These are phyloP conservation scores for Rosa multiflora DNA, from an alignment of 306 rosid species.

Conservation along the genomic window DNA sequence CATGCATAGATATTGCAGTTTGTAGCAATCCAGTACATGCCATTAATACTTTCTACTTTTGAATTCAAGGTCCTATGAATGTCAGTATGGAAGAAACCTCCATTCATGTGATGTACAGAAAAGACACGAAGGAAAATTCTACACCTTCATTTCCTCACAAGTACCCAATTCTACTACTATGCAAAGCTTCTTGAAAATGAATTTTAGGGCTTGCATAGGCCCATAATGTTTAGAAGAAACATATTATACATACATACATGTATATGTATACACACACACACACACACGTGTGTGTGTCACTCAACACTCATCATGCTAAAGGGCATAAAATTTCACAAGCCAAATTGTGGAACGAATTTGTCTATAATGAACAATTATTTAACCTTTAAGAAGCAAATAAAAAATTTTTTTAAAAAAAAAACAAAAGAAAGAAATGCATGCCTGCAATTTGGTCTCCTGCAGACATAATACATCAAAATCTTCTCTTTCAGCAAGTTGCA, in stretches of 20 bases:
- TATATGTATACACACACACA: background rate
- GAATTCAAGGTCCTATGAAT: background rate
- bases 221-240: background rate
- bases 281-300: background rate
- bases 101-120: background rate
- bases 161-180: background rate
- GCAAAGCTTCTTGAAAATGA: background rate
- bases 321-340: background rate
- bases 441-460: constrained; percentile 99
- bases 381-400: background rate
- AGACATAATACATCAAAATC: constrained; percentile 84
- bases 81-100: background rate
- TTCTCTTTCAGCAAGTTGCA: constrained; percentile 80
- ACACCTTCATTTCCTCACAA: background rate
- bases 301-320: background rate
- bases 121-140: background rate
- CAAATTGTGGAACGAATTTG: background rate
- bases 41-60: background rate
- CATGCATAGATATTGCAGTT: background rate
- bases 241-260: no score
- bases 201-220: background rate
- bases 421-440: constrained; percentile 14
- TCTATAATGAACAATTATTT: background rate
- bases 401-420: background rate
- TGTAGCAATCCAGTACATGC: no score